These are phyloP conservation scores for Colletotrichum sublineola DNA, from an alignment of 2,329 filamentous ascomycete genomes.

Conservation along the genomic window DNA sequence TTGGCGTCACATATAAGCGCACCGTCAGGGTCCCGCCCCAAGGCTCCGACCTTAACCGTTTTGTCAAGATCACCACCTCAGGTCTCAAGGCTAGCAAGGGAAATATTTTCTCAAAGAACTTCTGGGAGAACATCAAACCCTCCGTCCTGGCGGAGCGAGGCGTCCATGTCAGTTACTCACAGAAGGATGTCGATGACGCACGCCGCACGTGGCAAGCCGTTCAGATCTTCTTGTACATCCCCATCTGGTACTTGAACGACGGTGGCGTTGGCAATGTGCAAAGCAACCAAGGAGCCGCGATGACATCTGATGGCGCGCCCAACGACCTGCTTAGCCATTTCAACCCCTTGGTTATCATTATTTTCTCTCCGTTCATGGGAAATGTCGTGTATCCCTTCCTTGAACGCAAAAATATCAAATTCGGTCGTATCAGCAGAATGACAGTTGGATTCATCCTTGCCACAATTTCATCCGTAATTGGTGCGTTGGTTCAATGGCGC, in stretches of 20 bases:
- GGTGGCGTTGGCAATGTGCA: constrained; percentile 54
- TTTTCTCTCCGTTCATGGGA: constrained; percentile 67
- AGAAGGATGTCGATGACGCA: constrained; percentile 76
- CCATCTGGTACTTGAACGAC: constrained; percentile 56
- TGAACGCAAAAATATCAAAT: constrained; percentile 63
- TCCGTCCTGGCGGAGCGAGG: constrained; percentile 60
- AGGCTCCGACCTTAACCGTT: constrained; percentile 75
- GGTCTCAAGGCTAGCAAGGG: constrained; percentile 66
- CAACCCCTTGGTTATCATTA: constrained; percentile 70
- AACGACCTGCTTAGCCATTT: constrained; percentile 74
- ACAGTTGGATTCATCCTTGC: constrained; percentile 67
- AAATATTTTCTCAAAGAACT: constrained; percentile 66
- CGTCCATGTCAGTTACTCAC: constrained; percentile 69
- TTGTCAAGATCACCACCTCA: constrained; percentile 66
- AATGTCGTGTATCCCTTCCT: constrained; percentile 70
- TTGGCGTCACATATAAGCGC: constrained; percentile 68
- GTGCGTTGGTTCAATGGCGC: constrained; percentile 68
- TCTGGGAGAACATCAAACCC: constrained; percentile 73
- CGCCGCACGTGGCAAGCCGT: constrained; percentile 62
- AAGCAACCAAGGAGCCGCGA: constrained; percentile 56
- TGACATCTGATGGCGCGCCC: constrained; percentile 63
- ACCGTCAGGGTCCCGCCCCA: constrained; percentile 70
- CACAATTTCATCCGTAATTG: constrained; percentile 66
- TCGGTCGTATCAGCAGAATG: constrained; percentile 71
- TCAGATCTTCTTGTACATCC: constrained; percentile 58